Percentiles rank a stretch among this genome's conserved stretches.
These are phyloP conservation scores for Kandelia obovata DNA, from an alignment of 345 rosid species.

Conservation along the genomic window DNA sequence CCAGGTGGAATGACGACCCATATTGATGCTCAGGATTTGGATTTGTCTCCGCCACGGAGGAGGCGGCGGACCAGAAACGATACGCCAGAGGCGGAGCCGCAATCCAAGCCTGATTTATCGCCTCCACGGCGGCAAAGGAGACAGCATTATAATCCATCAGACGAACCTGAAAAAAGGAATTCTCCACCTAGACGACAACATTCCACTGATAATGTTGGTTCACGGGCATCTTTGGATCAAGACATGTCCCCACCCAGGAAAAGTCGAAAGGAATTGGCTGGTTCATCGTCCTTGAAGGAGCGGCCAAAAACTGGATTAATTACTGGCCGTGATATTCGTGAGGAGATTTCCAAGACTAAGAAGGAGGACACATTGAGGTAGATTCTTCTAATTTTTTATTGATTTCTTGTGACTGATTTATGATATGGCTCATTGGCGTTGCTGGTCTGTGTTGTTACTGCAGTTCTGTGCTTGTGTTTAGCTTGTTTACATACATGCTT, in stretches of 20 bases:
- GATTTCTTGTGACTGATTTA: background rate
- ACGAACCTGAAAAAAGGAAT: constrained; percentile 15
- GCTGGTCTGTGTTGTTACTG: too few species aligned
- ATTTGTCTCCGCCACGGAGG: constrained; percentile 52
- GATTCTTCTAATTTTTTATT: background rate
- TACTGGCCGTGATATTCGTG: constrained; percentile 55
- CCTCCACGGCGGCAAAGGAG: constrained; percentile 35
- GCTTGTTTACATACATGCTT: too few species aligned
- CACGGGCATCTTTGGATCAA: constrained; percentile 21
- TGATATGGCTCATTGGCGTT: too few species aligned
- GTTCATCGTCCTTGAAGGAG: constrained; percentile 36
- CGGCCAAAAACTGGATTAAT: constrained; percentile 59
- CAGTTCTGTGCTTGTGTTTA: too few species aligned
- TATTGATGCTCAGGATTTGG: constrained; percentile 25
- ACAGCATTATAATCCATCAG: constrained; percentile 29
- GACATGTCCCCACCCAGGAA: constrained; percentile 66
- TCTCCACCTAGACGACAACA: constrained; percentile 24
- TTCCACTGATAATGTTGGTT: constrained; percentile 2
- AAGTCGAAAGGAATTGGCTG: constrained; percentile 36
- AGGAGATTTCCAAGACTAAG: constrained; percentile 58
- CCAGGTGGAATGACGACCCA: background rate
- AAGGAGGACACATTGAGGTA: constrained; percentile 61
- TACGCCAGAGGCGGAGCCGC: constrained; percentile 32
- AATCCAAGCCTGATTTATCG: constrained; percentile 39
- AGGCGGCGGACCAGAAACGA: constrained; percentile 35